These are phyloP conservation scores for Trypanosomatidae sp. DNA, from an alignment of 208 protist genomes.

Conservation along the genomic window DNA sequence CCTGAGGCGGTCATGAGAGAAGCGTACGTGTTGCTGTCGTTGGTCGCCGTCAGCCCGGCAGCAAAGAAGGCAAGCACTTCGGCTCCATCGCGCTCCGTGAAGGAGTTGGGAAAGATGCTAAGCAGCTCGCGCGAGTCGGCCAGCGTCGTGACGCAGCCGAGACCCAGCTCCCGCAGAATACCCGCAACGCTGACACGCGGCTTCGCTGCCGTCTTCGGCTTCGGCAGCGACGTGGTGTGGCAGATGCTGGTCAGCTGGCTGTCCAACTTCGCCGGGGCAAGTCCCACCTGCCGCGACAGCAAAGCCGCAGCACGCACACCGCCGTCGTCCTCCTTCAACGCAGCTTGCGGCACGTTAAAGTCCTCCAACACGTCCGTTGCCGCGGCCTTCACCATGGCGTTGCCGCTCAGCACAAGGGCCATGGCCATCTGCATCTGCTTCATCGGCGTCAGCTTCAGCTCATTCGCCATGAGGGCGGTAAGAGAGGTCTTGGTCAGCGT, in stretches of 20 bases:
- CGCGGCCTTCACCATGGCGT: conserved; percentile 50
- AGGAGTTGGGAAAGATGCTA: conserved; percentile 67
- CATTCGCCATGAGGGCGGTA: conserved; percentile 49
- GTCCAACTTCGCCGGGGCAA: too few relatives aligned
- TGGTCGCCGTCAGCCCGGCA: conserved; percentile 54
- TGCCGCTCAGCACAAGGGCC: conserved; percentile 54
- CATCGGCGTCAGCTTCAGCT: conserved; percentile 62
- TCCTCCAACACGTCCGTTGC: conserved; percentile 58
- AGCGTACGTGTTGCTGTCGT: conserved; percentile 76
- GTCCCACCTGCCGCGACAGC: conserved; percentile 62
- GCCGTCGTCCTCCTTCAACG: conserved; percentile 60
- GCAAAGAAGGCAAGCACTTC: conserved; percentile 88
- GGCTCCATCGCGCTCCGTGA: conserved; percentile 81
- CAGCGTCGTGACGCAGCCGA: conserved; percentile 80
- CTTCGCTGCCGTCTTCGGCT: conserved; percentile 23
- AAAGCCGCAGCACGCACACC: conserved; percentile 51
- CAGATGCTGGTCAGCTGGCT: conserved; percentile 24
- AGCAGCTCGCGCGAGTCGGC: conserved; percentile 81
- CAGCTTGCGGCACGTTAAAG: conserved; percentile 48
- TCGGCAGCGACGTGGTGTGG: conserved; percentile 25
- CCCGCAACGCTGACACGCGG: conserved; percentile 72
- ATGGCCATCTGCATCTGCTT: conserved; percentile 80
- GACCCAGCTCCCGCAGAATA: conserved; percentile 82
- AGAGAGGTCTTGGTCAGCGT: conserved; percentile 49
- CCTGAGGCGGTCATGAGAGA: conserved; percentile 69